Evolutionary conservation across 495 filamentous ascomycete genomes (phyloP), one percentile per base, ranked within the genome.

Genomic region (Daldinia childiae): DNA sequence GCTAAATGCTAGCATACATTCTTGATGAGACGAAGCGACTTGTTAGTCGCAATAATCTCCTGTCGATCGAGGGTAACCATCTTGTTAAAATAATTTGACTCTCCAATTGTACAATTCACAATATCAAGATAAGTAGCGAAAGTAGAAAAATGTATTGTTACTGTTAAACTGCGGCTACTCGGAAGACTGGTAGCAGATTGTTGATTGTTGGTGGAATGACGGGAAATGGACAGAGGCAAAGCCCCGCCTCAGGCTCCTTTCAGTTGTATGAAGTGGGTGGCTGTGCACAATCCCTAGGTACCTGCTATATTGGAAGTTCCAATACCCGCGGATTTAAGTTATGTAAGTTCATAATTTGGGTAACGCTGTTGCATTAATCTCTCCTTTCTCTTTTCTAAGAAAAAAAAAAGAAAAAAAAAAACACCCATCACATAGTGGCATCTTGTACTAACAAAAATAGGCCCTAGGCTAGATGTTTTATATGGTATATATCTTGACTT

Each of bases 21-120:
- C 80, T 92, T 93, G 84, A 97, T 92, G 54, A 86, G 90, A 59
- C 93, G 89, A 62, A 97, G 87, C 72, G 93, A 95, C 82, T 93
- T 87, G 81, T 93, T 93, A 81, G 89, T 89, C 86, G 83, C 83
- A 21, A 86, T 85, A 74, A 84, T 78, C 43, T 77, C 75, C 64
- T 85, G 83, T 58, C 83, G 83, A 48, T 84, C 81, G 45, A 74
- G 73, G 32, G 80, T 80, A 29, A 82, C 79, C 82, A 83, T 85
- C 36, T 73, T 72, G 71, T 17, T 32, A 64, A 68, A 19, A 14
- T 21, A 11, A 48, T 9, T 48, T 4, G 43, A 4, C 43, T 48
- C 6, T 48, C 17, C 24, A 36, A 14, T 36, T 36, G 12, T 36
- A 36, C 2, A 36, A 4, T 36, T 14, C 34, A 36, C 34, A 14